A percentile compares a stretch with the other conserved stretches of the same genome.
phyloP scores from a whole-genome alignment of 2,329 filamentous ascomycete genomes.

The Aspergillus calidoustus region DNA sequence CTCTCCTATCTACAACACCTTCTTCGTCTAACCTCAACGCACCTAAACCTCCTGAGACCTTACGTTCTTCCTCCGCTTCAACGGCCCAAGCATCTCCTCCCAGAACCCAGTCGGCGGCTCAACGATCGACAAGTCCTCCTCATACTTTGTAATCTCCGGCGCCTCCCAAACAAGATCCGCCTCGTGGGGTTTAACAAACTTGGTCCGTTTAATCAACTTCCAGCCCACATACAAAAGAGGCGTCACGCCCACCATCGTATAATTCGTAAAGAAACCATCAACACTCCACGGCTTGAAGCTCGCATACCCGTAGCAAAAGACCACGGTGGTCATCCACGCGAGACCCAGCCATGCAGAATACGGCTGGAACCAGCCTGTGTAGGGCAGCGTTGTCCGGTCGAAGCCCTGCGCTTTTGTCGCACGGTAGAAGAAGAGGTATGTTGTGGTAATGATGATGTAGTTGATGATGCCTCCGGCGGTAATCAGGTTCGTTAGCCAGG shows the following conservation, averaged over 20 bases:
- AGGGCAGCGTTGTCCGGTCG: slow-evolving; percentile 60
- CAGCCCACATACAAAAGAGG: slow-evolving; percentile 68
- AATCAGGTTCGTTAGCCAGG: slow-evolving; percentile 61
- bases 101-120: slow-evolving; percentile 22
- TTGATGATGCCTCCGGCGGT: slow-evolving; percentile 63
- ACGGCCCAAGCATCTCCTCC: slow-evolving; percentile 15
- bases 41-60: not conserved
- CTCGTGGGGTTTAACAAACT: slow-evolving; percentile 11
- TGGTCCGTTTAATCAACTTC: slow-evolving; percentile 52
- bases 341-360: slow-evolving; percentile 50
- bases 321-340: slow-evolving; percentile 15
- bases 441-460: slow-evolving; percentile 64
- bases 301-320: slow-evolving; percentile 59
- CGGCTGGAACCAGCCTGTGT: slow-evolving; percentile 63
- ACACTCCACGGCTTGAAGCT: slow-evolving; percentile 52
- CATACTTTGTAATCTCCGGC: slow-evolving; percentile 18
- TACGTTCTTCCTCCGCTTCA: not conserved
- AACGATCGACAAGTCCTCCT: slow-evolving; percentile 16
- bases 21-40: no score
- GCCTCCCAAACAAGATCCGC: slow-evolving; percentile 20
- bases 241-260: slow-evolving; percentile 67
- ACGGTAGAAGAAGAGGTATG: slow-evolving; percentile 64
- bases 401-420: slow-evolving; percentile 57
- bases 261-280: slow-evolving; percentile 70
- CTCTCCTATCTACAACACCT: no score